These are phyloP conservation scores for Diplodia sapinea DNA, from an alignment of 2,329 filamentous ascomycete species.

Conservation along the genomic window DNA sequence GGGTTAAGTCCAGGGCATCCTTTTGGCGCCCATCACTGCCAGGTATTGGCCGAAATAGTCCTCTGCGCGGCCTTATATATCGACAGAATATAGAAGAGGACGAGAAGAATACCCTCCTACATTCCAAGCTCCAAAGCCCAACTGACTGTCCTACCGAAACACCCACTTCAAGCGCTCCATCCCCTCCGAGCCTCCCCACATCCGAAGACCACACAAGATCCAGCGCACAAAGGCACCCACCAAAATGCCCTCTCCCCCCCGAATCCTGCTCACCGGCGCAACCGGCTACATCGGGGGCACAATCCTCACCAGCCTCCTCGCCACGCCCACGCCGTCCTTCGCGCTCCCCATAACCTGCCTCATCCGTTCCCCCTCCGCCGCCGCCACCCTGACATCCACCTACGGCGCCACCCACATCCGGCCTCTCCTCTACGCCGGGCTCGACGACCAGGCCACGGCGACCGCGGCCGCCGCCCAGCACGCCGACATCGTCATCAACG, in stretches of 20 bases:
- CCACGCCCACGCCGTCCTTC: background rate
- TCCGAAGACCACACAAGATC: too few relatives aligned
- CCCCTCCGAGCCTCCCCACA: too few relatives aligned
- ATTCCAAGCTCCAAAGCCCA: background rate
- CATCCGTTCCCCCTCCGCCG: background rate
- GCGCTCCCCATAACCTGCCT: slow-evolving; percentile 10
- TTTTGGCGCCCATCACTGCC: background rate
- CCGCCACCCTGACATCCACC: slow-evolving; percentile 3
- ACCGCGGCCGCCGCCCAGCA: slow-evolving; percentile 32
- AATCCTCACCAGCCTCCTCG: slow-evolving; percentile 30
- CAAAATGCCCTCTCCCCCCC: background rate
- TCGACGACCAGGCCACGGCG: slow-evolving; percentile 33
- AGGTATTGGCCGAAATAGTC: background rate
- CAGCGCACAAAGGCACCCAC: background rate
- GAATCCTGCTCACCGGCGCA: slow-evolving; percentile 33
- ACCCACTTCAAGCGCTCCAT: too few relatives aligned
- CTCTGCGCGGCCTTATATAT: background rate
- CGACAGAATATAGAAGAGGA: background rate
- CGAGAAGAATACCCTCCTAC: background rate
- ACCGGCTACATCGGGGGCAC: slow-evolving; percentile 34
- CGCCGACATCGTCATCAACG: slow-evolving; percentile 36
- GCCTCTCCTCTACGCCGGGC: background rate
- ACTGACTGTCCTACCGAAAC: background rate
- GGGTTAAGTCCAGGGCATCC: background rate
- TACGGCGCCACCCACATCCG: slow-evolving; percentile 4